phyloP scores from a whole-genome alignment of 371 early-diverging fungal species.

The Quaeritorhiza haematococci region DNA sequence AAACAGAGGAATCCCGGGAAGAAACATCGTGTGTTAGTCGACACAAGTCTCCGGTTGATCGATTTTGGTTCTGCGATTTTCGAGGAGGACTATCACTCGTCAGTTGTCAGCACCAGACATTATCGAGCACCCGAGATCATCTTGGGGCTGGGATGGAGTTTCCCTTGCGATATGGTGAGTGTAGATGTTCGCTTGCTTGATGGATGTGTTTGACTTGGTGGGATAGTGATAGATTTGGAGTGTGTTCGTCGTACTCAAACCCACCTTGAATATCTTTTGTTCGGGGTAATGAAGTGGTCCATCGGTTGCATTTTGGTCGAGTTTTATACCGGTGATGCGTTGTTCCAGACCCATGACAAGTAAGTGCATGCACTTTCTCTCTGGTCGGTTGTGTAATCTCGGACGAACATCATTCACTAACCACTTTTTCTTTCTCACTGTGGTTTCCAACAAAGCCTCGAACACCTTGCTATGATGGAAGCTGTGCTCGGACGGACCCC shows the following conservation, averaged over 20 bases:
- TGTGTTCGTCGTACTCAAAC: too few species aligned
- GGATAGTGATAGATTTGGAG: too few species aligned
- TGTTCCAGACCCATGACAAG: constrained; percentile 91
- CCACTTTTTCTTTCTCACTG: not conserved
- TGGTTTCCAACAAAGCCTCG: constrained; percentile 20
- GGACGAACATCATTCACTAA: too few species aligned
- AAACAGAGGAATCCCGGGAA: constrained; percentile 21
- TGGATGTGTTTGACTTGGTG: too few species aligned
- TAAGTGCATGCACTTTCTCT: too few species aligned
- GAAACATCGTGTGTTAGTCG: constrained; percentile 46
- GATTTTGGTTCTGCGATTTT: constrained; percentile 96
- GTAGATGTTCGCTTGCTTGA: not conserved
- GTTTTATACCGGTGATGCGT: constrained; percentile 87
- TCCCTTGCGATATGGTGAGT: constrained; percentile 81
- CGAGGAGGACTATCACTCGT: constrained; percentile 85
- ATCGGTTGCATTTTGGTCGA: constrained; percentile 94
- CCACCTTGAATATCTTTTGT: not conserved
- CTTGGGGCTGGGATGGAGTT: constrained; percentile 88
- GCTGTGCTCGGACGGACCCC: constrained; percentile 30
- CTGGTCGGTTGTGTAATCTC: constrained; percentile 53
- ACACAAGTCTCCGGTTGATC: constrained; percentile 81
- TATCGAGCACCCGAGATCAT: constrained; percentile 97
- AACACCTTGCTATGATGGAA: constrained; percentile 49
- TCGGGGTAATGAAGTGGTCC: constrained; percentile 62
- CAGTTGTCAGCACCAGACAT: constrained; percentile 87